Base-by-base conservation (phyloP, 139 green algal genomes). In the Chlorella sorokiniana region DNA sequence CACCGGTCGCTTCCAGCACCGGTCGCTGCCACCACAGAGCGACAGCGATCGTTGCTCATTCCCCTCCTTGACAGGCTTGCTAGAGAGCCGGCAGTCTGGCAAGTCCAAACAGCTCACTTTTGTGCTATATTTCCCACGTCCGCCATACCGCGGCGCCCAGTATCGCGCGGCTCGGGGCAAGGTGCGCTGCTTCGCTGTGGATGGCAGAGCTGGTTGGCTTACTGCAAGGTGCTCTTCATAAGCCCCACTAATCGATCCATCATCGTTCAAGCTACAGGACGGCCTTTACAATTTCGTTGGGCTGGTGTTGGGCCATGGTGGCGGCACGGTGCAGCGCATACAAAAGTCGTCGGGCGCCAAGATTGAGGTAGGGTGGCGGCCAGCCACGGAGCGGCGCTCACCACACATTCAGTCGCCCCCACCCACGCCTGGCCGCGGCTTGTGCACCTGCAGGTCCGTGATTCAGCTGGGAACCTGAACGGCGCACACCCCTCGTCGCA, bases 241-340 rank as follows among this genome's bases (percentile, higher is more conserved):
- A 59, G 16, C 11, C 48, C 11, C 16, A 59, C 16, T 59, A n/a
- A n/a, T n/a, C n/a, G n/a, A n/a, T n/a, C n/a, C n/a, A n/a, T n/a
- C n/a, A n/a, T n/a, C n/a, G n/a, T n/a, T n/a, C n/a, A n/a, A n/a
- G n/a, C 38, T 35, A 23, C 73, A 81, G 64, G 77, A 82, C 20
- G 44, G 63, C 0, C 63, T 75, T 3, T 82, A 68, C 63, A 82
- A 82, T 35, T 82, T 82, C 54, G 65, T 75, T 20, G 77, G 77
- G 0, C 63, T 82, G 23, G 77, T 82, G 63, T 63, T 82, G 33
- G 77, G 77, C 44, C 77, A 82, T 23, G 51, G 56, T 45, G 77
- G 77, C 22, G 40, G 33, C 42, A 82, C 77, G 25, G 63, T 82
- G 63, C 63, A 82, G 64, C 77, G 77, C 37, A 74, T 82, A 9